Evolutionary conservation across 805 yeast genomes (phyloP).

Genomic region (Metschnikowia shivogae): DNA sequence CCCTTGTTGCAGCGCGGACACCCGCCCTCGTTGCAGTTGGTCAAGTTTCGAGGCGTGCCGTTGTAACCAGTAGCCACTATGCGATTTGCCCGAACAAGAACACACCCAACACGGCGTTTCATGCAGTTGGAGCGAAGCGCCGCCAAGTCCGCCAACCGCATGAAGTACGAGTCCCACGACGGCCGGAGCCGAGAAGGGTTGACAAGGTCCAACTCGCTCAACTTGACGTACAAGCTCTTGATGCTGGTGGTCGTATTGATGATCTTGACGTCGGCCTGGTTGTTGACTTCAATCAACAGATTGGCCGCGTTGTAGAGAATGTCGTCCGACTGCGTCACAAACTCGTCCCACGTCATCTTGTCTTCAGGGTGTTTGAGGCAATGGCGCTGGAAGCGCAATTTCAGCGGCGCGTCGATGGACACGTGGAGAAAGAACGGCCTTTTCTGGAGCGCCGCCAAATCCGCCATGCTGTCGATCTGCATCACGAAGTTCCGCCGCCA

Average conservation of each 20-base stretch:
- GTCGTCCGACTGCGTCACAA: slow-evolving; percentile 32
- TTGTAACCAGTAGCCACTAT: slow-evolving; percentile 96
- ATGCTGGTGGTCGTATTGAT: slow-evolving; percentile 37
- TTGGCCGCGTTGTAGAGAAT: slow-evolving; percentile 41
- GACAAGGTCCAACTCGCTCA: slow-evolving; percentile 37
- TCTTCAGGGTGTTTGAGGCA: slow-evolving; percentile 14
- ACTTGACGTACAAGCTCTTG: slow-evolving; percentile 31
- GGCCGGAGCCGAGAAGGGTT: slow-evolving; percentile 65
- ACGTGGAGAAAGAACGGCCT: slow-evolving; percentile 84
- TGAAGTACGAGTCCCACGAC: slow-evolving; percentile 93
- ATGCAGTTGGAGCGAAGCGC: slow-evolving; percentile 92
- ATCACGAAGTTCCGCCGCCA: slow-evolving; percentile 66
- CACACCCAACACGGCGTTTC: slow-evolving; percentile 97
- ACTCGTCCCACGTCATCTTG: slow-evolving; percentile 26
- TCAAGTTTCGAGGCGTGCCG: slow-evolving; percentile 88
- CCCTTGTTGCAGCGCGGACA: slow-evolving; percentile 84
- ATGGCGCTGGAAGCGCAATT: slow-evolving; percentile 41
- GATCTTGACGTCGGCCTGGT: slow-evolving; percentile 46
- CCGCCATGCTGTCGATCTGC: slow-evolving; percentile 40
- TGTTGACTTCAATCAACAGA: slow-evolving; percentile 58
- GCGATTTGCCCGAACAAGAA: slow-evolving; percentile 76
- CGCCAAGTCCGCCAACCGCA: slow-evolving; percentile 89
- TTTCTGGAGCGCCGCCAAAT: slow-evolving; percentile 48
- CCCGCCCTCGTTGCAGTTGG: slow-evolving; percentile 94
- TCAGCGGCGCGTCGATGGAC: slow-evolving; percentile 68